phyloP scores from a whole-genome alignment of 2,329 filamentous ascomycete species.

The Penicillium freii region DNA sequence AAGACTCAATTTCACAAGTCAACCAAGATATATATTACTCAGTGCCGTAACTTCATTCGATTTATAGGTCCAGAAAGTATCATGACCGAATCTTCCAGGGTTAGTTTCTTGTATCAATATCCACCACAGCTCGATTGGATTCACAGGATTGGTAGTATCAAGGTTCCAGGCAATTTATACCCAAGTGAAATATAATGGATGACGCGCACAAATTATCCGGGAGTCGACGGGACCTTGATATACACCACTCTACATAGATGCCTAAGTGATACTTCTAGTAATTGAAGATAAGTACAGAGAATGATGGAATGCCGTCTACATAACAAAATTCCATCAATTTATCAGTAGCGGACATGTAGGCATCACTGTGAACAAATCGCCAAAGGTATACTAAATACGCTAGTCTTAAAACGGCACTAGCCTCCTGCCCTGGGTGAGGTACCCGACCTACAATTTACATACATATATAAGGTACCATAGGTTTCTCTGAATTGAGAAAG shows the following conservation, averaged over 20 bases:
- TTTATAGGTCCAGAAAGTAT: too few relatives aligned
- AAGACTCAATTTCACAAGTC: too few relatives aligned
- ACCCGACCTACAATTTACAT: background rate
- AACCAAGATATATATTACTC: background rate
- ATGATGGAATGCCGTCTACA: background rate
- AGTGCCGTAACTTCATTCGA: background rate
- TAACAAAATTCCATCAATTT: background rate
- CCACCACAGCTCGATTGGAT: background rate
- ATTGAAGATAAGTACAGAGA: background rate
- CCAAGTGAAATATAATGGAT: constrained; percentile 9
- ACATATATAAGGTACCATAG: background rate
- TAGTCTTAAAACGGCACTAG: background rate
- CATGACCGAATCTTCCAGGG: background rate
- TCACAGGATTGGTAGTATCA: background rate
- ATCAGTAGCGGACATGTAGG: background rate
- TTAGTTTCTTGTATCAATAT: background rate
- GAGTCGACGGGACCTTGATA: background rate
- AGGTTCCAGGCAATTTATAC: constrained; percentile 16
- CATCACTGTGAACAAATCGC: background rate
- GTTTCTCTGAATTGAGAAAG: background rate
- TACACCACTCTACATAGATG: background rate
- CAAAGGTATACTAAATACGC: background rate
- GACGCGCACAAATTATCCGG: constrained; percentile 20
- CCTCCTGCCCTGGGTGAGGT: background rate
- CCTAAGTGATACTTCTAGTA: background rate